Evolutionary conservation across 306 rosid species (phyloP), one percentile per base, ranked within the genome.

Genomic region (Acacia crassicarpa): DNA sequence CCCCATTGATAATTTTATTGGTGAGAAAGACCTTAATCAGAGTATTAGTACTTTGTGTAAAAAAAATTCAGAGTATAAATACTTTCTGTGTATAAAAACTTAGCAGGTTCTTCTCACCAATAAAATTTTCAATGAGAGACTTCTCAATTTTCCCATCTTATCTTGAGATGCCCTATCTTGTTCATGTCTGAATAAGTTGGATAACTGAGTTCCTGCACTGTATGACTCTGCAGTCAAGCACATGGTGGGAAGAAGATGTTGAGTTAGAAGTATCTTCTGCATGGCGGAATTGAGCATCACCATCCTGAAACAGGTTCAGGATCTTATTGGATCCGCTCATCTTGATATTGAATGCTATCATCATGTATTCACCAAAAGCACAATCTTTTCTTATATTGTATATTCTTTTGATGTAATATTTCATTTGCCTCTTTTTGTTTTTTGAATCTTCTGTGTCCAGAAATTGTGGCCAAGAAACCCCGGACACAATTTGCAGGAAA

Each of bases 181-280:
- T 35, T 9, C 70, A 40, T 66, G 48, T 61, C 81, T 77, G 32
- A 38, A 27, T 82, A 67, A 74, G 51, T 73, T 56, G 46, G 46
- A 84, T 75, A 38, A 83, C 61, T 75, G 75, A 48, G 48, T 45
- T 41, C 33, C 82, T 82, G 43, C 32, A 66, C 82, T 20, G 13
- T 80, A 65, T 84, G 67, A 82, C 72, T 49, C 67, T 75, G 61
- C 92, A 95, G 99, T 65, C 90, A 56, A 82, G 91, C 72, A 95
- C 98, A 27, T 95, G 98, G 99, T 95, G 99, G 99, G 99, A 93
- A 85, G 99, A 95, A 84, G 97, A 91, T 81, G 87, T 77, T 75
- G 97, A 93, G 45, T 79, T 83, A 38, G 99, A 95, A 91, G 83
- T 3, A 76, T 93, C 95, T 79, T 91, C 97, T 38, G 99, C 90